Percentiles rank a stretch among this genome's conserved stretches.
phyloP scores from a whole-genome alignment of 2,329 filamentous ascomycete genomes.

The Claviceps arundinis region DNA sequence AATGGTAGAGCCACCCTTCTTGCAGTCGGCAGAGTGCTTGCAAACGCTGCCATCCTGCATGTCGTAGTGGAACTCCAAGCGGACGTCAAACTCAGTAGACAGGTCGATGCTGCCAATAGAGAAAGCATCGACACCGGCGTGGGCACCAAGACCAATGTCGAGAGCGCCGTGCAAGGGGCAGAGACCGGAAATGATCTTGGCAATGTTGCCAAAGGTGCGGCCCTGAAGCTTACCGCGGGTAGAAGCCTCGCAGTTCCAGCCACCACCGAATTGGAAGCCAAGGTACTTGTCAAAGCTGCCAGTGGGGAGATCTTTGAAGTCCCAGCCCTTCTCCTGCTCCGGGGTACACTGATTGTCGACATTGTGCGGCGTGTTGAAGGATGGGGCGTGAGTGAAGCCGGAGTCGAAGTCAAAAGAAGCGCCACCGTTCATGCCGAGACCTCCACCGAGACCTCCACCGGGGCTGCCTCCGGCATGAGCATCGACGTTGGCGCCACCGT shows the following conservation, averaged over 20 bases:
- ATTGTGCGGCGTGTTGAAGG: conserved; percentile 57
- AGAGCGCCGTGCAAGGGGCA: conserved; percentile 36
- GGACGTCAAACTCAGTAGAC: conserved; percentile 58
- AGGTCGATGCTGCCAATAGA: conserved; percentile 66
- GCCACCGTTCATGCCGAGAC: too few species aligned
- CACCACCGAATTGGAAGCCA: conserved; percentile 57
- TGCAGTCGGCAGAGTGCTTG: conserved; percentile 63
- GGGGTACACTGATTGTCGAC: conserved; percentile 63
- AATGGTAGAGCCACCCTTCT: conserved; percentile 52
- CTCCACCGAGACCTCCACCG: not conserved
- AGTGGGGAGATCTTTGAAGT: conserved; percentile 50
- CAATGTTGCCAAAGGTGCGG: conserved; percentile 26
- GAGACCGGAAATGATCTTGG: conserved; percentile 48
- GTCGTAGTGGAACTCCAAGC: conserved; percentile 73
- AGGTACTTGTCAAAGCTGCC: conserved; percentile 56
- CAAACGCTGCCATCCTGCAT: conserved; percentile 75
- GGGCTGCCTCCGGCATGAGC: not conserved
- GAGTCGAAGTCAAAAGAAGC: conserved; percentile 1
- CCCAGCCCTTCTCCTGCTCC: conserved; percentile 57
- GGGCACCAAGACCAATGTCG: conserved; percentile 40
- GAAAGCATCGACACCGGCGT: conserved; percentile 36
- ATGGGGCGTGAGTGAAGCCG: conserved; percentile 18
- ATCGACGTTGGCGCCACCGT: not conserved
- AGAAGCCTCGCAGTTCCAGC: conserved; percentile 53
- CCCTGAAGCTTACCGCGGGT: conserved; percentile 45